Evolutionary conservation across 768 basidiomycete species (phyloP).

Genomic region (Auricularia auricula-judae): DNA sequence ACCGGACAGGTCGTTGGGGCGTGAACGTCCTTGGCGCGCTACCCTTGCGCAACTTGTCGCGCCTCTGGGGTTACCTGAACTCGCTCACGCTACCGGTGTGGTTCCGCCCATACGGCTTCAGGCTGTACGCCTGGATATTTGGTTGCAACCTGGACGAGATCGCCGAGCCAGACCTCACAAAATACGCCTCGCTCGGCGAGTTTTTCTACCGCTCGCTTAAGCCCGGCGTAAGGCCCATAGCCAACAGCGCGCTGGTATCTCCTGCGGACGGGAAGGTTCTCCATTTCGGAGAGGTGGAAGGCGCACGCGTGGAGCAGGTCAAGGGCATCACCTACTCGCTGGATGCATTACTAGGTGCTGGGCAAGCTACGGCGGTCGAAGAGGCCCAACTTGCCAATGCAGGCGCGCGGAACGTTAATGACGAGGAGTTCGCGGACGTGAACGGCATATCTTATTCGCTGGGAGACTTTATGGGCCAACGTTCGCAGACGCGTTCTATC

Average conservation of each 20-base stretch:
- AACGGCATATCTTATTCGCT: slow-evolving; percentile 96
- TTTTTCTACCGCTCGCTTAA: slow-evolving; percentile 92
- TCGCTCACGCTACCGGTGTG: slow-evolving; percentile 87
- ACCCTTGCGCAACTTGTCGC: slow-evolving; percentile 89
- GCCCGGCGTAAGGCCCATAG: slow-evolving; percentile 72
- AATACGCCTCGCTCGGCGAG: slow-evolving; percentile 80
- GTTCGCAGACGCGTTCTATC: slow-evolving; percentile 1
- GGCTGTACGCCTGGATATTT: slow-evolving; percentile 77
- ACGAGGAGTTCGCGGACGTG: slow-evolving; percentile 88
- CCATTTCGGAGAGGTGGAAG: slow-evolving; percentile 80
- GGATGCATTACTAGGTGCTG: slow-evolving; percentile 80
- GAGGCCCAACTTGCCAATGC: slow-evolving; percentile 26
- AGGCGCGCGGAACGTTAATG: slow-evolving; percentile 58
- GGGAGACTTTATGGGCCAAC: slow-evolving; percentile 67
- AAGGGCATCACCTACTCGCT: slow-evolving; percentile 97
- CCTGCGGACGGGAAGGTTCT: slow-evolving; percentile 91
- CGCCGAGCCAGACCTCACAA: slow-evolving; percentile 61
- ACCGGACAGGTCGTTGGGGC: background rate
- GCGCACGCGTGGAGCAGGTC: slow-evolving; percentile 82
- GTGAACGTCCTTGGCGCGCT: slow-evolving; percentile 96
- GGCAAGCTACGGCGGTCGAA: slow-evolving; percentile 33
- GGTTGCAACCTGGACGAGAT: slow-evolving; percentile 92
- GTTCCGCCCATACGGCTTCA: slow-evolving; percentile 86
- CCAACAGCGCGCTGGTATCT: slow-evolving; percentile 57
- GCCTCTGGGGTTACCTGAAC: slow-evolving; percentile 94